phyloP scores from a whole-genome alignment of 768 basidiomycete genomes.

The Termitomyces sp. region DNA sequence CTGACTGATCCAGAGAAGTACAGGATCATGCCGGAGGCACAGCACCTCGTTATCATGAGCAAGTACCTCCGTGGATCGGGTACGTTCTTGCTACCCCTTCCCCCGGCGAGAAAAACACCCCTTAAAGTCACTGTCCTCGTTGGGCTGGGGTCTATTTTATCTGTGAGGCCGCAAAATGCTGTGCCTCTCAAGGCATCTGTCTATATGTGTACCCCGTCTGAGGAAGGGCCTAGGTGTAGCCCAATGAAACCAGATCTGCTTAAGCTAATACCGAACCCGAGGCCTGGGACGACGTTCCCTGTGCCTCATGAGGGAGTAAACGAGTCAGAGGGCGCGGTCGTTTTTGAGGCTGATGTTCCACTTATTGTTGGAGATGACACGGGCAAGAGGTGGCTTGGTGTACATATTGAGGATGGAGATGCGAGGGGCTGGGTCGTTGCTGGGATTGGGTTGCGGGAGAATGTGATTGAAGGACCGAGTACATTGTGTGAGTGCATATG shows the following conservation, averaged over 20 bases:
- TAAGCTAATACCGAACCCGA: constrained; percentile 62
- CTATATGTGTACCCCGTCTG: constrained; percentile 35
- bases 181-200: constrained; percentile 45
- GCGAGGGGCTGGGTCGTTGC: constrained; percentile 62
- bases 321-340: constrained; percentile 70
- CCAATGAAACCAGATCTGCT: constrained; percentile 42
- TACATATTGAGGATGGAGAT: constrained; percentile 47
- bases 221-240: constrained; percentile 28
- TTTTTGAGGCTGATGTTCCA: constrained; percentile 51
- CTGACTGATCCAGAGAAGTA: constrained; percentile 24
- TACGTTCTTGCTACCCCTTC: constrained; percentile 52
- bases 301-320: constrained; percentile 64
- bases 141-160: constrained; percentile 52
- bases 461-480: constrained; percentile 27
- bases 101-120: constrained; percentile 6
- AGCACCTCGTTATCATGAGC: constrained; percentile 38
- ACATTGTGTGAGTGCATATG: constrained; percentile 42
- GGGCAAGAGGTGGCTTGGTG: constrained; percentile 41
- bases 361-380: constrained; percentile 6
- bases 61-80: constrained; percentile 32
- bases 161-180: constrained; percentile 47
- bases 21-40: constrained; percentile 32
- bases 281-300: constrained; percentile 54
- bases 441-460: constrained; percentile 37
- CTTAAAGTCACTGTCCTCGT: constrained; percentile 52